These are phyloP conservation scores for Bauhinia variegata DNA, from an alignment of 306 rosid genomes.

Conservation along the genomic window DNA sequence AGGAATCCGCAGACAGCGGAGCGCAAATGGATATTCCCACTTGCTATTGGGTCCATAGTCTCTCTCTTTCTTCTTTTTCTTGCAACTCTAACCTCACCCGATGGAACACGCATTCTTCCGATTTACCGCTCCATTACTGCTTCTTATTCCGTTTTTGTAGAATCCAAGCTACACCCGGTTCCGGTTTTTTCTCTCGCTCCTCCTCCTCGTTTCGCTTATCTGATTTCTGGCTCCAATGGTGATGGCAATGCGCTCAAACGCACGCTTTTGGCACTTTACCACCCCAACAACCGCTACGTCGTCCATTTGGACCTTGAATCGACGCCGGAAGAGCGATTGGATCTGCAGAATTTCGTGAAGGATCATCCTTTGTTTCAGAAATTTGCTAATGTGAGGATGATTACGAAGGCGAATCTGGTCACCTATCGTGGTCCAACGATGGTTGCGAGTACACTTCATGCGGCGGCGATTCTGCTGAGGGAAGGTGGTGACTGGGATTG, in stretches of 20 bases:
- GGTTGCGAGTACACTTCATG: slow-evolving; percentile 97
- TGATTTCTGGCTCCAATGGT: slow-evolving; percentile 85
- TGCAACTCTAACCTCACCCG: slow-evolving; percentile 62
- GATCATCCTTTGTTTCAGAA: slow-evolving; percentile 48
- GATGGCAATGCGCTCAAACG: slow-evolving; percentile 68
- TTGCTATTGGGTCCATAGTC: slow-evolving; percentile 68
- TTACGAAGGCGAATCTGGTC: slow-evolving; percentile 81
- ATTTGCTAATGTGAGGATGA: slow-evolving; percentile 73
- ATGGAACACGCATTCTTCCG: slow-evolving; percentile 60
- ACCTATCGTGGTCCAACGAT: slow-evolving; percentile 95
- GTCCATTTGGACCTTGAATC: slow-evolving; percentile 89
- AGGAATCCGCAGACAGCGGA: slow-evolving; percentile 57
- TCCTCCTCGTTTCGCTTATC: slow-evolving; percentile 87
- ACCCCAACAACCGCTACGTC: slow-evolving; percentile 75
- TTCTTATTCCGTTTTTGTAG: slow-evolving; percentile 72
- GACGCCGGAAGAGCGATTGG: slow-evolving; percentile 70
- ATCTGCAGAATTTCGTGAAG: slow-evolving; percentile 68
- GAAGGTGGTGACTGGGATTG: slow-evolving; percentile 96
- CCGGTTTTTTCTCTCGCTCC: slow-evolving; percentile 68
- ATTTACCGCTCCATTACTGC: slow-evolving; percentile 71
- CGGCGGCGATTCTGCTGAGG: slow-evolving; percentile 78
- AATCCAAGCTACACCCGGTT: slow-evolving; percentile 68
- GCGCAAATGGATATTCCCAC: slow-evolving; percentile 81
- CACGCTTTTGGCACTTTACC: slow-evolving; percentile 78
- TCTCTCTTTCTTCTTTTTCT: slow-evolving; percentile 69